phyloP scores from a whole-genome alignment of 345 rosid species.

The Camelina neglecta region DNA sequence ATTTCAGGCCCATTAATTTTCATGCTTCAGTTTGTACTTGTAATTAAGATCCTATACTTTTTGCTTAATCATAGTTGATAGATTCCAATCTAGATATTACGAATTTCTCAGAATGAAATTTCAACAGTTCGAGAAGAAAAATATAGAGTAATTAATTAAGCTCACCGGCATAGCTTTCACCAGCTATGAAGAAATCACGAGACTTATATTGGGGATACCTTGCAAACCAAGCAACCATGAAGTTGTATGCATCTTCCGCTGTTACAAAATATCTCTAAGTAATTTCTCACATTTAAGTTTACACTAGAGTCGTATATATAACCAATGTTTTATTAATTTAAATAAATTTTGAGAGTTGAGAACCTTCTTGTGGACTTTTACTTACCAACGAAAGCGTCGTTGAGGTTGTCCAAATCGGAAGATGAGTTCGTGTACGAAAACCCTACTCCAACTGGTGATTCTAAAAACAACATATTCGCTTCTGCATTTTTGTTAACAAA shows the following conservation, averaged over 20 bases:
- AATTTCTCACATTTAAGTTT: not conserved
- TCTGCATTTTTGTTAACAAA: constrained; percentile 40
- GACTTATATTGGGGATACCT: constrained; percentile 45
- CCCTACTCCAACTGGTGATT: constrained; percentile 75
- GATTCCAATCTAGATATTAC: not conserved
- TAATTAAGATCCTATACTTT: not conserved
- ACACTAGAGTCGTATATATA: not conserved
- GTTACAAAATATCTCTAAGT: constrained; percentile 8
- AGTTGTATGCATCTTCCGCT: constrained; percentile 50
- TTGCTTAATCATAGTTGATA: not conserved
- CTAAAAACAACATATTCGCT: constrained; percentile 67
- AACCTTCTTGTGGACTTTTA: not conserved
- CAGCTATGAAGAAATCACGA: constrained; percentile 47
- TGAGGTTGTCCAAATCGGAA: constrained; percentile 52
- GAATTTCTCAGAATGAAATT: not conserved
- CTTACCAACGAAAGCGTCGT: constrained; percentile 65
- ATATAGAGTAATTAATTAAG: constrained; percentile 2
- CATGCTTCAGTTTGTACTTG: constrained; percentile 18
- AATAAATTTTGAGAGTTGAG: not conserved
- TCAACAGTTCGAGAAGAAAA: too few species aligned
- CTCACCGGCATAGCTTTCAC: constrained; percentile 52
- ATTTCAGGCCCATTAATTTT: not conserved
- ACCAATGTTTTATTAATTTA: not conserved
- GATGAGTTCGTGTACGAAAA: constrained; percentile 72
- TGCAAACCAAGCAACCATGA: constrained; percentile 45